A percentile compares a stretch with the other conserved stretches of the same genome.
These are phyloP conservation scores for Aureobasidium namibiae DNA, from an alignment of 2,329 filamentous ascomycete species.

Conservation along the genomic window DNA sequence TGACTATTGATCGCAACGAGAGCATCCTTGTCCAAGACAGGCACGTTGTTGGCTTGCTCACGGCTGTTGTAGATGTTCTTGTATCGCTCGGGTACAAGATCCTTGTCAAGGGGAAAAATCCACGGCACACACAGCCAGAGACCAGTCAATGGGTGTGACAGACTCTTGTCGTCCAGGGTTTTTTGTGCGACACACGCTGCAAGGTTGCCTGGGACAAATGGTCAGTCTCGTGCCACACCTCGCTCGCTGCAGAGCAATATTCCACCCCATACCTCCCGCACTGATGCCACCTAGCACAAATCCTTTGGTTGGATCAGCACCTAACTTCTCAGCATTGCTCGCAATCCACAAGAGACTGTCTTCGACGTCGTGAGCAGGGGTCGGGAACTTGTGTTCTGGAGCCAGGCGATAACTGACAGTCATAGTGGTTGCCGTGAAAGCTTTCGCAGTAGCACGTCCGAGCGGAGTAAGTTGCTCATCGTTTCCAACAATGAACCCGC, in stretches of 20 bases:
- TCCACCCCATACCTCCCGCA: conserved; percentile 35
- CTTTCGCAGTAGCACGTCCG: conserved; percentile 15
- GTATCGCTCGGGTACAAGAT: conserved; percentile 32
- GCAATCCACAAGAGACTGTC: conserved; percentile 40
- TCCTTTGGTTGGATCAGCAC: conserved; percentile 34
- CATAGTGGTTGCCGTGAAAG: conserved; percentile 32
- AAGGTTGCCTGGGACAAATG: conserved; percentile 27
- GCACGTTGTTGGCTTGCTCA: conserved; percentile 34
- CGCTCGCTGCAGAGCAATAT: too few relatives aligned
- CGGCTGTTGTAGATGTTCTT: conserved; percentile 25
- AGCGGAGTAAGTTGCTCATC: conserved; percentile 20
- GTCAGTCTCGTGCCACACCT: too few relatives aligned
- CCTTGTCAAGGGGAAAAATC: conserved; percentile 23
- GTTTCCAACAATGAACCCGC: conserved; percentile 22
- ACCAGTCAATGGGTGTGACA: conserved; percentile 39
- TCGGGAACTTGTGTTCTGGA: conserved; percentile 40
- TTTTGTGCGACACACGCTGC: conserved; percentile 32
- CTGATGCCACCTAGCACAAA: conserved; percentile 43
- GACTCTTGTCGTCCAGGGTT: conserved; percentile 27
- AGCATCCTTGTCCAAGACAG: conserved; percentile 24
- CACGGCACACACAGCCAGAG: conserved; percentile 37
- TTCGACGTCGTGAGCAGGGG: conserved; percentile 35
- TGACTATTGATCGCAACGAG: conserved; percentile 17
- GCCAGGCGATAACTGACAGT: conserved; percentile 39
- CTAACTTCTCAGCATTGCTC: conserved; percentile 32